Conservation (phyloP, 2,329 filamentous ascomycete species). For the Botrytis sinoallii region DNA sequence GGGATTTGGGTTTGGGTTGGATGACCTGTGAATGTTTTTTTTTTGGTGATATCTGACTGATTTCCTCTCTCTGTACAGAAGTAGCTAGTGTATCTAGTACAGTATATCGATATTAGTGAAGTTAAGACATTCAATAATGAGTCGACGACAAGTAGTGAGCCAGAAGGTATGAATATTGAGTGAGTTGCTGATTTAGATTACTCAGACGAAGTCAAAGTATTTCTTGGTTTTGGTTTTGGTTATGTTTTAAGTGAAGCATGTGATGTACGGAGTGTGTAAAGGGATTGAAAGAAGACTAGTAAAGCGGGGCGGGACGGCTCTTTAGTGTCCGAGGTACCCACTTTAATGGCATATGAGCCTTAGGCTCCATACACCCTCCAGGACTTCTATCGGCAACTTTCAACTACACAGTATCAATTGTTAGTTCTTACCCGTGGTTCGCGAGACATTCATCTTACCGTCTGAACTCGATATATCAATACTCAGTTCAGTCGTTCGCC, state of each 20-base stretch:
- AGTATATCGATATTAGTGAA: neutral
- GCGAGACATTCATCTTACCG: neutral
- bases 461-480: neutral
- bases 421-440: neutral
- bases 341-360: neutral
- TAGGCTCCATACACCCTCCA: neutral
- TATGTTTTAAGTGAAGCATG: conserved; percentile 9
- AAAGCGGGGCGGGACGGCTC: neutral
- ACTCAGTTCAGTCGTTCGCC: neutral
- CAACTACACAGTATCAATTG: neutral
- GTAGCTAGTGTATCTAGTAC: neutral
- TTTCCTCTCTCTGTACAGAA: neutral
- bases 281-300: conserved; percentile 1
- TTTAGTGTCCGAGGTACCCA: neutral
- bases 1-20: neutral
- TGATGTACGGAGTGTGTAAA: neutral
- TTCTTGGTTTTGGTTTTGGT: conserved; percentile 6
- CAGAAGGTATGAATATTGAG: neutral
- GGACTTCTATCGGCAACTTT: neutral
- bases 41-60: neutral
- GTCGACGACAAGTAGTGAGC: neutral
- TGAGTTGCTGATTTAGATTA: neutral
- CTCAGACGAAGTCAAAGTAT: neutral
- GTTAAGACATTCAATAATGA: neutral
- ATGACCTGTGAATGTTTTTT: neutral